A percentile compares a stretch with the other conserved stretches of the same genome.
phyloP scores from a whole-genome alignment of 495 filamentous ascomycete species.

The Opeltia flavorubescens region DNA sequence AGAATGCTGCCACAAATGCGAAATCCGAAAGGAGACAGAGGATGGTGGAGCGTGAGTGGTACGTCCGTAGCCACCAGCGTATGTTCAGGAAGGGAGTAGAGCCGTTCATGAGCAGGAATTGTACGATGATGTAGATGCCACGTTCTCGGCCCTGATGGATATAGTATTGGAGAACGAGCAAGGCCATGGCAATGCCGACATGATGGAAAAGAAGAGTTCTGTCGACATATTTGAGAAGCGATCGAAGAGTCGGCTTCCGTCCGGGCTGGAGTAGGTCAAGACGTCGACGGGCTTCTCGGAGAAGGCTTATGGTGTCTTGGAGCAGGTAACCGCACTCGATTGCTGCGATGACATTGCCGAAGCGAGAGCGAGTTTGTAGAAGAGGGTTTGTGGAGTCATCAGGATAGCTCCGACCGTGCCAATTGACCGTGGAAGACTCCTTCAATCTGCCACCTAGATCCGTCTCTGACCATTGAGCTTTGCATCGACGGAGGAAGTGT shows the following conservation, averaged over 20 bases:
- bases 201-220: constrained; percentile 14
- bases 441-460: not conserved
- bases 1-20: constrained; percentile 8
- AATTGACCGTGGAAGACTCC: not conserved
- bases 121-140: constrained; percentile 17
- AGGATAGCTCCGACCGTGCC: not conserved
- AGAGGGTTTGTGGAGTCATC: constrained; percentile 11
- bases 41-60: not conserved
- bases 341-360: constrained; percentile 17
- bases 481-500: constrained; percentile 2
- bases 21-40: not conserved
- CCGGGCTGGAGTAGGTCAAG: not conserved
- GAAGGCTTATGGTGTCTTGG: constrained; percentile 10
- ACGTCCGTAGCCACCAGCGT: constrained; percentile 10
- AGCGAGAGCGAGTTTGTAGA: constrained; percentile 9
- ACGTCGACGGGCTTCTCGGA: constrained; percentile 1
- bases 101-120: constrained; percentile 19
- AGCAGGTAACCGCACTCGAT: constrained; percentile 18
- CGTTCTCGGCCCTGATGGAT: constrained; percentile 12
- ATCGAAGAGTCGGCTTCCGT: not conserved
- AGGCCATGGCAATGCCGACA: constrained; percentile 8
- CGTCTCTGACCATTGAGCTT: not conserved
- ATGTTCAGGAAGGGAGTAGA: constrained; percentile 13
- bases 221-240: not conserved
- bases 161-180: constrained; percentile 16